Evolutionary conservation across 2,329 filamentous ascomycete genomes (phyloP), one percentile per base, ranked within the genome.

Genomic region (Colletotrichum cuscutae): DNA sequence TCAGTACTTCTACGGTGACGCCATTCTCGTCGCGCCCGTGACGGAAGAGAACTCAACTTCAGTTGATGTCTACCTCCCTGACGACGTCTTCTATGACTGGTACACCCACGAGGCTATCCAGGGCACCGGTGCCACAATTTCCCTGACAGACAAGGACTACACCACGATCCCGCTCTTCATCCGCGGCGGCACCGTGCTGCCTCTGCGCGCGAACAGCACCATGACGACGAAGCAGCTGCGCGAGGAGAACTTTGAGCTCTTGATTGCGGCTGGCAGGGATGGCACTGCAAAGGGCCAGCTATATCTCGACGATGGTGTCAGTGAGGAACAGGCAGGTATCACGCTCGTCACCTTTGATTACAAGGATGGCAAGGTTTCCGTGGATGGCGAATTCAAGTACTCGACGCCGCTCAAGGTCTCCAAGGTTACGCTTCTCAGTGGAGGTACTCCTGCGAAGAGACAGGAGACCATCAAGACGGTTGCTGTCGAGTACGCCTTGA

Each of bases 221-320:
- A 90, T 90, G 82, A 94, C 92, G 0, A 94, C 92, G 0, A 87
- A 86, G 0, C 88, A 88, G 56, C 83, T 94, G 49, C 86, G 92
- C 54, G 86, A 89, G 75, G 85, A 93, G 76, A 86, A 91, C 76
- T 96, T 96, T 82, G 88, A 92, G 79, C 83, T 97, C 63, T 78
- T 96, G 46, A 87, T 97, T 57, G 92, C 94, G 0, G 87, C 93
- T 0, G 90, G 88, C 6, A 78, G 79, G 1, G 84, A 92, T 64
- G 93, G 92, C 3, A 89, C 83, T 7, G 94, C 94, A 0, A 80
- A 79, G 1, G 94, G 94, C 0, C 85, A 86, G 64, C 84, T 97
- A 69, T 97, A 95, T 79, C 83, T 97, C 5, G 94, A 97, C 76
- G 94, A 97, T 73, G 94, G 94, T 9, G 90, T 75, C 71, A 91